These are phyloP conservation scores for Fusarium dlaminii DNA, from an alignment of 2,329 filamentous ascomycete genomes.

Conservation along the genomic window DNA sequence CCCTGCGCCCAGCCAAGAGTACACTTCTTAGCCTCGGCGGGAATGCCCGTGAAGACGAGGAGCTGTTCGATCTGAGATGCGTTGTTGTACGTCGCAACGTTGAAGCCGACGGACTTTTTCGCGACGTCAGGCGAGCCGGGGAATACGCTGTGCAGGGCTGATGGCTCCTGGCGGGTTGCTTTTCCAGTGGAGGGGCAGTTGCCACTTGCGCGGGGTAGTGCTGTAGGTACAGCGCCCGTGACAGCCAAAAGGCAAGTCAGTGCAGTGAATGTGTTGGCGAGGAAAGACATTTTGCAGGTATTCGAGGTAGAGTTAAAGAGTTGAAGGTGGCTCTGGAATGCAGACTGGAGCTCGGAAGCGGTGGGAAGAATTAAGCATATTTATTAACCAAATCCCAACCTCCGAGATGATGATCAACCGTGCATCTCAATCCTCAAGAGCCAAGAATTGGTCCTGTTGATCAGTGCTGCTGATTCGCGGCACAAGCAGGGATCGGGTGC, in stretches of 20 bases:
- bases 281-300: conserved; percentile 9
- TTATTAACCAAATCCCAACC: conserved; percentile 13
- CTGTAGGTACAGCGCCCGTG: conserved; percentile 14
- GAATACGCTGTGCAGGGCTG: conserved; percentile 29
- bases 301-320: not conserved
- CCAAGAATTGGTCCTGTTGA: conserved; percentile 6
- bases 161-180: not conserved
- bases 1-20: conserved; percentile 49
- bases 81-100: conserved; percentile 40
- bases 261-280: conserved; percentile 6
- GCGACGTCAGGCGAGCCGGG: conserved; percentile 25
- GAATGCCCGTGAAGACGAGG: conserved; percentile 46
- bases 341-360: not conserved
- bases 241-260: conserved; percentile 22
- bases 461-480: conserved; percentile 11
- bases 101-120: conserved; percentile 25
- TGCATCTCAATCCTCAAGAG: conserved; percentile 2
- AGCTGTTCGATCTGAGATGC: conserved; percentile 45
- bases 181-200: conserved; percentile 13
- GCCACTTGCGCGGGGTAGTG: conserved; percentile 8
- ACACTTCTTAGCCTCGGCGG: conserved; percentile 43
- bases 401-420: conserved; percentile 20
- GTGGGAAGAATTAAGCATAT: conserved; percentile 12
- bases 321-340: not conserved
- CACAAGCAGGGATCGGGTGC: conserved; percentile 7